These are phyloP conservation scores for Claviceps pusilla DNA, from an alignment of 2,329 filamentous ascomycete species.

Conservation along the genomic window DNA sequence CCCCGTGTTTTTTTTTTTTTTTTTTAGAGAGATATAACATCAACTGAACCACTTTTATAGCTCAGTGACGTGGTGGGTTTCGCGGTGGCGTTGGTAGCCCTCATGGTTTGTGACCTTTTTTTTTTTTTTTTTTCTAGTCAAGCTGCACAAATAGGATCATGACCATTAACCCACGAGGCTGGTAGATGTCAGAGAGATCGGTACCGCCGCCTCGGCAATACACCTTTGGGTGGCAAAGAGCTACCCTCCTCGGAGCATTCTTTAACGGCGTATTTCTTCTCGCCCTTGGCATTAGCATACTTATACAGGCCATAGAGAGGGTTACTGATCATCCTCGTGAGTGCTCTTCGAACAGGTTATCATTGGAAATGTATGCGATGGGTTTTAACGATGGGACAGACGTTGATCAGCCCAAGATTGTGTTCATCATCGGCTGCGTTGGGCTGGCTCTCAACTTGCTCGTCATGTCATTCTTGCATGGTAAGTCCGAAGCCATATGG, in stretches of 20 bases:
- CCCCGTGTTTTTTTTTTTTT: too few species aligned
- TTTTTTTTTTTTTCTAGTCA: too few species aligned
- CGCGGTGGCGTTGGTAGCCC: slow-evolving; percentile 47
- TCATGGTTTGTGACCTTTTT: slow-evolving; percentile 32
- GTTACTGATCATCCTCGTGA: slow-evolving; percentile 43
- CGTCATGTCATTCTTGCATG: slow-evolving; percentile 50
- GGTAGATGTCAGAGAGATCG: slow-evolving; percentile 36
- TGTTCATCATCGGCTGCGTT: slow-evolving; percentile 54
- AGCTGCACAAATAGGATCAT: background rate
- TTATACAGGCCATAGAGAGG: slow-evolving; percentile 57
- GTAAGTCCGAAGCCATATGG: slow-evolving; percentile 19
- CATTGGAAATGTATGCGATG: background rate
- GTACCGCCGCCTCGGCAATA: slow-evolving; percentile 33
- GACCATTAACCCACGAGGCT: background rate
- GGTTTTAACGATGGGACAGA: slow-evolving; percentile 22
- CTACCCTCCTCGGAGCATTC: slow-evolving; percentile 59
- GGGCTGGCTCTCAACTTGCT: slow-evolving; percentile 55
- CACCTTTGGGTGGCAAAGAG: slow-evolving; percentile 63
- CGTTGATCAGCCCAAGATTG: slow-evolving; percentile 48
- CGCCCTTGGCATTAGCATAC: slow-evolving; percentile 56
- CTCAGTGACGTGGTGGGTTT: slow-evolving; percentile 59
- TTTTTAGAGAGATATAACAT: background rate
- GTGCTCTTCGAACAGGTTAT: slow-evolving; percentile 7
- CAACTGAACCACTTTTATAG: slow-evolving; percentile 27
- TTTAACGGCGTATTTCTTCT: slow-evolving; percentile 68